phyloP scores from a whole-genome alignment of 2,329 filamentous ascomycete species.

The Colletotrichum sp. region DNA sequence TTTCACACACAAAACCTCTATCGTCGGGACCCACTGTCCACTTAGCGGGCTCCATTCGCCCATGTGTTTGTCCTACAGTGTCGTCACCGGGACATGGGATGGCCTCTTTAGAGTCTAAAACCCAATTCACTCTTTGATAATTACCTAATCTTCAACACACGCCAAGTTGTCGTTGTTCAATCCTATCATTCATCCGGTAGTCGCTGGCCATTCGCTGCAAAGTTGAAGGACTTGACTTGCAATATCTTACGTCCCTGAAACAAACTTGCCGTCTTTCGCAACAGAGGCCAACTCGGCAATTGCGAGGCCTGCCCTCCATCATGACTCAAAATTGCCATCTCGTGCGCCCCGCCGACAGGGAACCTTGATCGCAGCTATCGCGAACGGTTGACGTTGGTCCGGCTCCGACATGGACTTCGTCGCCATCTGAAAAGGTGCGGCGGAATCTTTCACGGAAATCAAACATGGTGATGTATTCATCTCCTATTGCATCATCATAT shows the following conservation, averaged over 20 bases:
- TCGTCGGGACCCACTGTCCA: not conserved
- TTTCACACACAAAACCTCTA: not conserved
- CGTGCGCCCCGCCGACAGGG: too few relatives aligned
- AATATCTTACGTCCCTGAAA: conserved; percentile 17
- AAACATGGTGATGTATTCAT: too few relatives aligned
- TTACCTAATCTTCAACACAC: not conserved
- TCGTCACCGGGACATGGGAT: not conserved
- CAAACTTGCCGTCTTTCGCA: not conserved
- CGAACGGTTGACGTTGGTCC: not conserved
- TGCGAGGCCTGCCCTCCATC: conserved; percentile 11
- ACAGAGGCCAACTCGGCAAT: not conserved
- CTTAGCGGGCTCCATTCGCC: conserved; percentile 16
- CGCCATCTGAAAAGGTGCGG: too few relatives aligned
- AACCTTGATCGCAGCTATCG: not conserved
- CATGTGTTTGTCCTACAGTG: conserved; percentile 4
- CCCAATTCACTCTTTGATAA: not conserved
- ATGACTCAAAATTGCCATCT: conserved; percentile 12
- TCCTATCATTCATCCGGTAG: too few relatives aligned
- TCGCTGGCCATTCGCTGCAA: not conserved
- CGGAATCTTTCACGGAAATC: too few relatives aligned
- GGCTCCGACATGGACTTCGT: not conserved
- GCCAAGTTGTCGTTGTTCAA: not conserved
- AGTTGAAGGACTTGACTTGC: not conserved
- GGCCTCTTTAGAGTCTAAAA: not conserved
- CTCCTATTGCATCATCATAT: too few relatives aligned